Evolutionary conservation across 352 stramenopile genomes (phyloP), one percentile per base, ranked within the genome.

Genomic region (Globisporangium nunn): DNA sequence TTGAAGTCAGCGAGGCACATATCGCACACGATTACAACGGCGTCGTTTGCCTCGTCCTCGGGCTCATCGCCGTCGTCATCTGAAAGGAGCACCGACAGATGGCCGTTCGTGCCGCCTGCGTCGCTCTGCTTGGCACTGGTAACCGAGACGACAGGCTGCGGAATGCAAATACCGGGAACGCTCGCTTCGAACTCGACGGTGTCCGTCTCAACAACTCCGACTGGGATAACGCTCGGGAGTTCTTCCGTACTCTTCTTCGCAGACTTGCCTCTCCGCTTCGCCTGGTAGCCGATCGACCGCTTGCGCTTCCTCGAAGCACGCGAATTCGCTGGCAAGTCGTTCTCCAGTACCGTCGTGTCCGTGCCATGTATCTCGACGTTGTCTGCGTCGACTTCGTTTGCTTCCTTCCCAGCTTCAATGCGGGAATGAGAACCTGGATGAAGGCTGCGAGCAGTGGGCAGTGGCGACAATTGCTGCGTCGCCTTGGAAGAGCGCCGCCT

Each of bases 1-100:
- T 81, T 77, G 55, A 89, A 90, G 56, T 91, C 83, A 14, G 66
- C 64, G 29, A 87, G 78, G 61, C 84, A 92, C 14, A 87, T 77
- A 50, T 91, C 84, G 44, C 82, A 91, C n/a, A 91, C 62, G 18
- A 92, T 82, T 15, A 77, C 61, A 30, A 91, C 69, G 1, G 56
- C 52, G 43, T 81, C 70, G 30, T 83, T 67, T 5, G 70, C 58
- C 14, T 72, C 60, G 49, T 68, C 61, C 37, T 64, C 65, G n/a
- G 56, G 31, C 50, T 68, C 58, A n/a, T 67, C 65, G 14, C 56
- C 62, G 59, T 87, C 80, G 18, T 74, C 67, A 17, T 78, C 64
- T 6, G 79, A 80, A 28, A 82, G 18, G 2, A 87, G 29, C 12
- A 77, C 60, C 1, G 57, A 64, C 44, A 50, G 65, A 57, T 58